Conservation (phyloP, 2,329 filamentous ascomycete genomes). For the Didymellaceae sp. region DNA sequence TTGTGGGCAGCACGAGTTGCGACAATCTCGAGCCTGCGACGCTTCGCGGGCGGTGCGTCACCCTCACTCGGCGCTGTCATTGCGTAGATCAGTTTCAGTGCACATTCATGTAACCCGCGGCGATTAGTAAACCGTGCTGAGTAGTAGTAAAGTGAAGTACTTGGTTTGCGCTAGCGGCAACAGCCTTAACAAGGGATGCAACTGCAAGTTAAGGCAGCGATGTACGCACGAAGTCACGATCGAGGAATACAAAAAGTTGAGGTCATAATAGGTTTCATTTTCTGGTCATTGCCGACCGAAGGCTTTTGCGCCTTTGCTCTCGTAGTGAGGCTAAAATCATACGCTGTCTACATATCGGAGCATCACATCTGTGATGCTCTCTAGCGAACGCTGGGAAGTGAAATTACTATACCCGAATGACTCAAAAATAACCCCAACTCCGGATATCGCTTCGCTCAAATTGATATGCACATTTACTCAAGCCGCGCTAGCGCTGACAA, state of each 20-base stretch:
- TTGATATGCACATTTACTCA: slow-evolving; percentile 45
- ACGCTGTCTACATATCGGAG: slow-evolving; percentile 38
- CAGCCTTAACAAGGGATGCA: no score
- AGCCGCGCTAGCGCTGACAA: slow-evolving; percentile 83
- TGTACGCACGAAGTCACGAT: not conserved
- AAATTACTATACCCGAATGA: slow-evolving; percentile 32
- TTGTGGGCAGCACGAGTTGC: not conserved
- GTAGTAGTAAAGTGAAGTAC: no score
- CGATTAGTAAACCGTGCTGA: no score
- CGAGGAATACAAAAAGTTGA: not conserved
- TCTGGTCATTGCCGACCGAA: slow-evolving; percentile 25
- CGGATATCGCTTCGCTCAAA: slow-evolving; percentile 42
- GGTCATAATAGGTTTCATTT: slow-evolving; percentile 27
- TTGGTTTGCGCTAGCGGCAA: no score
- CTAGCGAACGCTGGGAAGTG: slow-evolving; percentile 41
- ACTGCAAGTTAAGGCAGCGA: not conserved
- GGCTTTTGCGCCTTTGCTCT: slow-evolving; percentile 26
- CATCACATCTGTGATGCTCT: slow-evolving; percentile 25
- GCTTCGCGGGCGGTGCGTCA: slow-evolving; percentile 30
- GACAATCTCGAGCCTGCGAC: slow-evolving; percentile 28
- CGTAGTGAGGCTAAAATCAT: slow-evolving; percentile 34
- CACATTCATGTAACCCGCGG: no score
- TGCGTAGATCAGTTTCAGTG: not conserved
- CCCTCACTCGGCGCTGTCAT: slow-evolving; percentile 18
- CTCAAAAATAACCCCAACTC: slow-evolving; percentile 38